Evolutionary conservation across 2,329 filamentous ascomycete species (phyloP).

Genomic region (Magnaporthiopsis incrustans): DNA sequence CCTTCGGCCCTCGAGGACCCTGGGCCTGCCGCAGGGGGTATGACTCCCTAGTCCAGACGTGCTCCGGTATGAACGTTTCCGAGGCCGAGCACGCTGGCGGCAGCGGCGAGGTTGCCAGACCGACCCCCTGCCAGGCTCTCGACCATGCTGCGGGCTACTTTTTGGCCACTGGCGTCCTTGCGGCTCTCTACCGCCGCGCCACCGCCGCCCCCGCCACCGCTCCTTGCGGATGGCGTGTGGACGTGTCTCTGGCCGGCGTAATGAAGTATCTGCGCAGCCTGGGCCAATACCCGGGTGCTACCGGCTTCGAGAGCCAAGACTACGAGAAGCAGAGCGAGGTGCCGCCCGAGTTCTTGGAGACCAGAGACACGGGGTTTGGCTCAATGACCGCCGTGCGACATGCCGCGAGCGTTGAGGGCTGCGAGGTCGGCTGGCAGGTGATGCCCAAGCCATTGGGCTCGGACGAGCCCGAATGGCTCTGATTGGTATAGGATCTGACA

Average conservation of each 20-base stretch:
- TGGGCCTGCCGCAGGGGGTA: constrained; percentile 32
- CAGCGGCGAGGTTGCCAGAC: constrained; percentile 42
- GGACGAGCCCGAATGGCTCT: background rate
- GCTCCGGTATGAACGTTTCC: constrained; percentile 37
- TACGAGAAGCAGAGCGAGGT: constrained; percentile 22
- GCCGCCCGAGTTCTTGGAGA: constrained; percentile 9
- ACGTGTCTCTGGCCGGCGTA: constrained; percentile 46
- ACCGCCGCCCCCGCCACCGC: constrained; percentile 22
- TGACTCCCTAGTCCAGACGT: constrained; percentile 41
- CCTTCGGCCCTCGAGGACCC: constrained; percentile 40
- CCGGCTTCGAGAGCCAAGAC: constrained; percentile 33
- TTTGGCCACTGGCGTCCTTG: constrained; percentile 42
- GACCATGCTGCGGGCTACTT: constrained; percentile 49
- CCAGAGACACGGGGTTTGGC: background rate
- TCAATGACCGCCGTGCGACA: background rate
- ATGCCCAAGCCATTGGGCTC: background rate
- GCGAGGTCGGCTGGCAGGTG: background rate
- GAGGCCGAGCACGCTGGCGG: constrained; percentile 43
- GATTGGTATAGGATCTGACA: background rate
- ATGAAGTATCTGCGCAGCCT: constrained; percentile 49
- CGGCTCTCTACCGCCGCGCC: constrained; percentile 40
- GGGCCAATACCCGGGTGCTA: constrained; percentile 36
- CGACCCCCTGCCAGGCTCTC: constrained; percentile 45
- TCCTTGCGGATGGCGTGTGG: constrained; percentile 34
- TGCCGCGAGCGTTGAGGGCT: background rate